Base-by-base conservation (phyloP, 192 early-diverging fungal species). In the Coemansia sp. region DNA sequence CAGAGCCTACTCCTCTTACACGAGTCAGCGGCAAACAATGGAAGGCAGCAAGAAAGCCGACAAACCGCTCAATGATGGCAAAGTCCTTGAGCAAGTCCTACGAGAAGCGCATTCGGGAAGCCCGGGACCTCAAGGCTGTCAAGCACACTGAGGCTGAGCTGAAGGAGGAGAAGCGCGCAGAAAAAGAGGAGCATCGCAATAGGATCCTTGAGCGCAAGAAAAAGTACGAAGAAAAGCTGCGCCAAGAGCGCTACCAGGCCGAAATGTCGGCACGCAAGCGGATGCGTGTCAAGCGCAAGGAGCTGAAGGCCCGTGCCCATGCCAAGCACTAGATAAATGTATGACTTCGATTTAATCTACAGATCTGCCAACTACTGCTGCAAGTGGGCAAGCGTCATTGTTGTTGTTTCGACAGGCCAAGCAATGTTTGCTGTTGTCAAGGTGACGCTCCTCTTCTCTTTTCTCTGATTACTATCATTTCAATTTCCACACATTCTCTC, bases 221-320 rank as follows among this genome's bases (percentile, higher is more conserved):
- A 68, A 74, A 68, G 62, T 62, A 55, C 32, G 76, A 78, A 59
- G 81, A 84, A 64, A 72, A 75, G 64, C 63, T 62, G 14, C 60
- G 67, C n/a, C 69, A 74, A 44, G 81, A 78, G 67, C 34, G 41
- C 42, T 67, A 73, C 57, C 66, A 78, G 66, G 65, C 69, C 10
- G 73, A 84, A 62, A 78, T 84, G 81, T 78, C 81, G 4, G 67
- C 60, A 12, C 65, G 76, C 69, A 84, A 84, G 67, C 72, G 76
- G 41, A 78, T 75, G 76, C 81, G 81, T 8, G 66, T 84, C 32
- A 75, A 78, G 70, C 75, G 81, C 67, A 84, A 84, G 76, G 76
- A 78, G 67, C 73, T 84, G 21, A 77, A 77, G 57, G 72, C 67
- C 57, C 76, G 81, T 9, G 81, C 76, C 19, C 81, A 84, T 57